Evolutionary conservation across 2,329 filamentous ascomycete genomes (phyloP).

Genomic region (Cladophialophora immunda): DNA sequence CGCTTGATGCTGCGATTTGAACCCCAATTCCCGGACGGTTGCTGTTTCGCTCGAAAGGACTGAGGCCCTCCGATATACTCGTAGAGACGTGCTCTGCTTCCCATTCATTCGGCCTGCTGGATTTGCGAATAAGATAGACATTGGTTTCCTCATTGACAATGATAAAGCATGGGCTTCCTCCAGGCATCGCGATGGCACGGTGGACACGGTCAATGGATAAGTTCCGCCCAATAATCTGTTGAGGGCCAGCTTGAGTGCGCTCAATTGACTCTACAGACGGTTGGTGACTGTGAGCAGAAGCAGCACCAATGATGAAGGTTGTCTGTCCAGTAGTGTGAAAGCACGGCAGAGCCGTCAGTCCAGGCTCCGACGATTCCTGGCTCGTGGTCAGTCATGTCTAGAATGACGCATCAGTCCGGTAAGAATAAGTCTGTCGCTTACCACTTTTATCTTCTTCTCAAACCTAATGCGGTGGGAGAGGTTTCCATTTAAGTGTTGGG

Average conservation of each 20-base stretch:
- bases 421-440: background rate
- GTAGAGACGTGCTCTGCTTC: background rate
- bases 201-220: background rate
- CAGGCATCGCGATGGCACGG: background rate
- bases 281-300: conserved; percentile 1
- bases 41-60: background rate
- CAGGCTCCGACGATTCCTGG: conserved; percentile 1
- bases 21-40: background rate
- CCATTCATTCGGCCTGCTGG: background rate
- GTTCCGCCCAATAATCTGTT: background rate
- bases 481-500: background rate
- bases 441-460: background rate
- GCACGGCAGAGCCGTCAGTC: conserved; percentile 12
- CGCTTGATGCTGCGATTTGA: background rate
- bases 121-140: background rate
- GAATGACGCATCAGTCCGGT: background rate
- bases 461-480: background rate
- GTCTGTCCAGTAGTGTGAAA: conserved; percentile 3
- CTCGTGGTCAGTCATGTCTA: background rate
- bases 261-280: background rate
- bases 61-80: background rate
- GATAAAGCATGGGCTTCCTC: background rate
- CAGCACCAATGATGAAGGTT: conserved; percentile 4
- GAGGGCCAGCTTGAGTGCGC: background rate
- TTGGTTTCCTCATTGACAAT: conserved; percentile 7